phyloP scores from a whole-genome alignment of 148 eudicot genomes.

The Cornus controversa region DNA sequence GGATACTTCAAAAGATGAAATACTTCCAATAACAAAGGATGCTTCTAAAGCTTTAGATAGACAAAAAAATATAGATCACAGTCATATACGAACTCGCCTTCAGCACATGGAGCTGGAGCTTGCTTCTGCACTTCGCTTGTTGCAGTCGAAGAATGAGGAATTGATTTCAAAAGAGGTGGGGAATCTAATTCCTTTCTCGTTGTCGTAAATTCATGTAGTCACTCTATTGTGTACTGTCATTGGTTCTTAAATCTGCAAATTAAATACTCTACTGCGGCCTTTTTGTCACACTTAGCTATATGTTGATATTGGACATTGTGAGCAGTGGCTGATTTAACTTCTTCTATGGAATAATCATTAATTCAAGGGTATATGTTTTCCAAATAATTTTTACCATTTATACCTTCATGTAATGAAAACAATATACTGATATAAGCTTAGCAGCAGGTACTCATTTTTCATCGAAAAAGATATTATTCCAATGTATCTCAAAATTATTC shows the following conservation, averaged over 20 bases:
- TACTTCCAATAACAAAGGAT: slow-evolving; percentile 20
- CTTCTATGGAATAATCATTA: neutral
- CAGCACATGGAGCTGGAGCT: slow-evolving; percentile 71
- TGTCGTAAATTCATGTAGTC: neutral
- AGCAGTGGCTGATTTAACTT: neutral
- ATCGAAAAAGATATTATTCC: too few relatives aligned
- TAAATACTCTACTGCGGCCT: neutral
- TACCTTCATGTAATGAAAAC: neutral
- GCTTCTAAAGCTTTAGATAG: slow-evolving; percentile 26
- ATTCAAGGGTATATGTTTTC: neutral
- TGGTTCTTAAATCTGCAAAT: neutral
- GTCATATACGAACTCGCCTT: slow-evolving; percentile 57
- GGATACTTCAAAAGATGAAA: slow-evolving; percentile 28
- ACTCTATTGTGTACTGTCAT: neutral
- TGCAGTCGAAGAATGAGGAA: slow-evolving; percentile 50
- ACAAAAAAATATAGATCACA: slow-evolving; percentile 19
- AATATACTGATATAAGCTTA: neutral
- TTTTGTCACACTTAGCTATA: neutral
- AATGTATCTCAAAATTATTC: too few relatives aligned
- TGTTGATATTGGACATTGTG: neutral
- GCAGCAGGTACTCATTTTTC: neutral
- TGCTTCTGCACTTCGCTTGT: slow-evolving; percentile 49
- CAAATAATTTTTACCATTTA: neutral
- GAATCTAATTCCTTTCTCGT: neutral
- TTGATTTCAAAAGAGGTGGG: slow-evolving; percentile 29